Evolutionary conservation across 2,329 filamentous ascomycete genomes (phyloP).

Genomic region (Beauveria caledonica): DNA sequence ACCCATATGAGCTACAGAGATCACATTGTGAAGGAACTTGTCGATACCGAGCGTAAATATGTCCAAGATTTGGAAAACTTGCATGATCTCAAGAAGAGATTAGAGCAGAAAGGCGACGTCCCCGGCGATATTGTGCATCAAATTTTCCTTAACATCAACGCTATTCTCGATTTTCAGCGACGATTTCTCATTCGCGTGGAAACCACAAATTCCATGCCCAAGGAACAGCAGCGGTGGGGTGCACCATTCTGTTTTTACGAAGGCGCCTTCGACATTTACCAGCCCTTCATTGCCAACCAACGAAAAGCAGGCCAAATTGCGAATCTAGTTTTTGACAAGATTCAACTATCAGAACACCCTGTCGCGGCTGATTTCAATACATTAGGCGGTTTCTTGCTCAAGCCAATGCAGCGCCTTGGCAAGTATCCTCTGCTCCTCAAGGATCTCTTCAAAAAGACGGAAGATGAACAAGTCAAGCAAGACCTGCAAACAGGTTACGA

Average conservation of each 20-base stretch:
- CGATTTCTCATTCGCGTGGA: constrained; percentile 93
- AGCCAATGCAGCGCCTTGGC: constrained; percentile 90
- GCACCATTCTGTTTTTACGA: constrained; percentile 78
- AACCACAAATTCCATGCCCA: constrained; percentile 79
- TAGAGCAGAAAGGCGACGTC: constrained; percentile 81
- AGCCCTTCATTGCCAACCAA: constrained; percentile 96
- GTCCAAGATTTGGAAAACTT: constrained; percentile 94
- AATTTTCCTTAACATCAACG: constrained; percentile 94
- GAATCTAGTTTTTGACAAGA: constrained; percentile 78
- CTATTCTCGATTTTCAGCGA: constrained; percentile 89
- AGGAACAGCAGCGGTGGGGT: constrained; percentile 83
- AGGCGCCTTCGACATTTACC: constrained; percentile 84
- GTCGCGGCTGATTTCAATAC: constrained; percentile 85
- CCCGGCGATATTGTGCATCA: constrained; percentile 86
- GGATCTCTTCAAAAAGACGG: constrained; percentile 81
- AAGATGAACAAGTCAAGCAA: constrained; percentile 59
- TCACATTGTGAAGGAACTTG: constrained; percentile 83
- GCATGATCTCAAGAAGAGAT: constrained; percentile 80
- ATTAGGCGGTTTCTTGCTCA: constrained; percentile 84
- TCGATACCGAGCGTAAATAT: constrained; percentile 94
- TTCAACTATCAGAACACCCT: constrained; percentile 62
- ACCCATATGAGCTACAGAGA: constrained; percentile 69
- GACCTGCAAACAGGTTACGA: constrained; percentile 73
- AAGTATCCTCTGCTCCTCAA: constrained; percentile 90
- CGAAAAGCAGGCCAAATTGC: constrained; percentile 82